Base-by-base conservation (phyloP, 2,329 filamentous ascomycete species). In the Ustilaginoidea virens region DNA sequence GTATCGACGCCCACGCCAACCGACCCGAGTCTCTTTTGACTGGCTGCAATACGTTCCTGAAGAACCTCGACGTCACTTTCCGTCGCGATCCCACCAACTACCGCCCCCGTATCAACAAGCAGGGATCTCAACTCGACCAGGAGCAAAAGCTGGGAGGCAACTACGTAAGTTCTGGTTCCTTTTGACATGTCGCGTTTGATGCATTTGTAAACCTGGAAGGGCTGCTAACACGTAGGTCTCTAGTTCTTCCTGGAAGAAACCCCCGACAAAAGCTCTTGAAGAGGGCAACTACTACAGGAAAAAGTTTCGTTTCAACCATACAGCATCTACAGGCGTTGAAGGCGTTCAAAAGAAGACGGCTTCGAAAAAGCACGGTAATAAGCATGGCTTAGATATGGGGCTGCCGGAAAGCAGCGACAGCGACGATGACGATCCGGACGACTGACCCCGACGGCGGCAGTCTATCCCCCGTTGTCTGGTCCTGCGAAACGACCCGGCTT, bases 101-200 rank as follows among this genome's bases (percentile, higher is more conserved):
- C 70, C 78, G 90, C 36, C 90, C 92, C 37, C 83, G 92, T 60
- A 98, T 98, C 67, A 98, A 98, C 73, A 98, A 98, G 71, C 63
- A 74, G 49, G 77, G 86, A 57, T 90, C 80, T 51, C 90, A 98
- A 64, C 71, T 96, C 43, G 90, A 98, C 57, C 86, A 94, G 55
- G 90, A 96, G 53, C 90, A 98, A 69, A 98, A 98, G 69, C 45
- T 85, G 47, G 61, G 59, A 40, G 92, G 92, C 45, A 96, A 96
- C 62, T 98, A 80, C 63, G 77, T 82, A 65, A 65, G 75, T 70
- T n/a, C 11, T 21, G 12, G 8, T 9, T 19, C 16, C 5, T 9
- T 3, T 22, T 11, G 11, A n/a, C n/a, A n/a, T n/a, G n/a, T n/a
- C n/a, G n/a, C n/a, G n/a, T n/a, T n/a, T n/a, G n/a, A n/a, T n/a